Base-by-base conservation (phyloP, 1,139 yeast species). In the Taiozyma sp. region DNA sequence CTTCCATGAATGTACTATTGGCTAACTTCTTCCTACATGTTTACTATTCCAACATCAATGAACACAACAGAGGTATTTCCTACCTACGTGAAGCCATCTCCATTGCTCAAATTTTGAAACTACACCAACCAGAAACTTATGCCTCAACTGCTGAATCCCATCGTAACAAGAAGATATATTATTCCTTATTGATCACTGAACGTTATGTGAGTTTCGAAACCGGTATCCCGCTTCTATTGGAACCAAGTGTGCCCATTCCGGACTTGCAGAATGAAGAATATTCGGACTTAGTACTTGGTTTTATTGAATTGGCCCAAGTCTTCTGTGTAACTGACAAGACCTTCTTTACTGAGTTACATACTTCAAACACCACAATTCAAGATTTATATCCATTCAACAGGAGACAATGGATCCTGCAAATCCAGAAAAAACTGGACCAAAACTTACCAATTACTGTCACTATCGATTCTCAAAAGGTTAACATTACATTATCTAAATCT, bases 61-160 rank as follows among this genome's bases (percentile, higher is more conserved):
- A 53, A 23, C 60, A 53, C 10, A 40, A 50, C 8, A 54, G 44
- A 4, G 62, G 59, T 3, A 39, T 59, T 29, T 46, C 58, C 19
- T 58, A 58, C 47, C 43, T 60, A 10, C 53, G 63, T 36, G 62
- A 60, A 28, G 55, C 64, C 2, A 55, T 58, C 6, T 54, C 61
- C 5, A 41, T 59, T 30, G 57, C 60, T 2, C 64, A 60, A 32
- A 52, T 60, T 23, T 43, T 60, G 28, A 48, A 48, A 34, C 42
- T 60, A 27, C 62, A 59, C 44, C 58, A 59, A 23, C 59, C 60
- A 10, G 45, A 43, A 16, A 51, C 54, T 2, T 47, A 57, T 28
- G 24, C 49, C 13, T 28, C 55, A 7, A 52, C 52, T 6, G 51
- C 57, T 1, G 60, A 59, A 19, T 54, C 57, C 7, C 63, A 60